Conservation (phyloP, 208 protist genomes). For the Wallacemonas sp. region DNA sequence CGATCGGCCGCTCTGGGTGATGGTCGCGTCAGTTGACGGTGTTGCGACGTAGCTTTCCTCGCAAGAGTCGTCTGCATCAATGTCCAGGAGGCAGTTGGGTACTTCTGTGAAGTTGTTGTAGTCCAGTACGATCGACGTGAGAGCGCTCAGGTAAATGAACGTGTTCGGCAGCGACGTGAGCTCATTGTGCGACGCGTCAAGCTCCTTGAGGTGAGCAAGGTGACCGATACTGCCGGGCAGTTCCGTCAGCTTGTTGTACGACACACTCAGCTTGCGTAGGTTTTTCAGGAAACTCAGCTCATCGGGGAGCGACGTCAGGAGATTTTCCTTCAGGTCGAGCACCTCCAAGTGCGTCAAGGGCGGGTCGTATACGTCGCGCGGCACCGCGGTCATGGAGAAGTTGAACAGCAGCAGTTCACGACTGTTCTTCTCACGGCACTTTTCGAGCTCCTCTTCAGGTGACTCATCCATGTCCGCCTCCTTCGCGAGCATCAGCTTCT, state of each 20-base stretch:
- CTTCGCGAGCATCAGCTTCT: constrained; percentile 59
- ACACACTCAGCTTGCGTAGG: constrained; percentile 62
- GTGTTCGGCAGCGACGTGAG: constrained; percentile 60
- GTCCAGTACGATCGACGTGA: constrained; percentile 64
- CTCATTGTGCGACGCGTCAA: constrained; percentile 85
- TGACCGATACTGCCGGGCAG: constrained; percentile 75
- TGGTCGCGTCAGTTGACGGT: background rate
- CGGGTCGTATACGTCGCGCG: constrained; percentile 66
- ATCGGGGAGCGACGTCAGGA: constrained; percentile 53
- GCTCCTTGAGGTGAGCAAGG: constrained; percentile 48
- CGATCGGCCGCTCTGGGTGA: background rate
- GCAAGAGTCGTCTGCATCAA: constrained; percentile 11
- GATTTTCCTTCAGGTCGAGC: constrained; percentile 77
- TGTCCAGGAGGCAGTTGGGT: constrained; percentile 62
- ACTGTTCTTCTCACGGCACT: constrained; percentile 37
- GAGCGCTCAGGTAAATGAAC: constrained; percentile 57
- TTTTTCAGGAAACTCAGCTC: constrained; percentile 68
- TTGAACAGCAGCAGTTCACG: constrained; percentile 71
- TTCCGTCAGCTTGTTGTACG: constrained; percentile 77
- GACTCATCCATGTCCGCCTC: constrained; percentile 63
- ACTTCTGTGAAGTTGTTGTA: constrained; percentile 84
- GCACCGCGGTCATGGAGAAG: constrained; percentile 63
- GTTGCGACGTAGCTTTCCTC: background rate
- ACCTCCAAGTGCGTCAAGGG: constrained; percentile 60
- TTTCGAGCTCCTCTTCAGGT: constrained; percentile 70